phyloP scores from a whole-genome alignment of 371 early-diverging fungal species.

The Vairimorpha necatrix region DNA sequence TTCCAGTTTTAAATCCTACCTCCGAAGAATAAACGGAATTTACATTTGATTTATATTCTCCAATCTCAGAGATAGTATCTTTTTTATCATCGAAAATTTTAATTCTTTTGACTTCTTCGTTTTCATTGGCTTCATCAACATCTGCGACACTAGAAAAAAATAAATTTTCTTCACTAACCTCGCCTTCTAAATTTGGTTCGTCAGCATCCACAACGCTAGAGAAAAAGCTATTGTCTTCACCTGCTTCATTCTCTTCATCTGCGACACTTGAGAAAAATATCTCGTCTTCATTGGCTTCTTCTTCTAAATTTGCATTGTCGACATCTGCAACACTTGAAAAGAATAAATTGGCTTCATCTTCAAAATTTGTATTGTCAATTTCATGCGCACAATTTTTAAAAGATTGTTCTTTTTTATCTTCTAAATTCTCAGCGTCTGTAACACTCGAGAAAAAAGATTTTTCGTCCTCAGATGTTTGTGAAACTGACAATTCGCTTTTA shows the following conservation, averaged over 20 bases:
- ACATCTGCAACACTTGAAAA: not conserved
- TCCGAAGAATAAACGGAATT: not conserved
- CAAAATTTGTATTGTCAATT: not conserved
- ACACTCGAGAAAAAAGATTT: too few relatives aligned
- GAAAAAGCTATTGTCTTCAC: too few relatives aligned
- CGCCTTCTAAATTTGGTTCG: not conserved
- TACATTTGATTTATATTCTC: not conserved
- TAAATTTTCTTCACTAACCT: not conserved
- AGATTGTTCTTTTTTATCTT: not conserved
- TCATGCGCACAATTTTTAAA: not conserved
- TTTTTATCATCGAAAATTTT: not conserved
- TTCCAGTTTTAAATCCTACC: constrained; percentile 52
- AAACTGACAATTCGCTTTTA: too few relatives aligned
- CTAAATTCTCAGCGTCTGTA: too few relatives aligned
- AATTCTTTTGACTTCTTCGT: too few relatives aligned
- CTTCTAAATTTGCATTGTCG: too few relatives aligned
- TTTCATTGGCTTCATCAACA: too few relatives aligned
- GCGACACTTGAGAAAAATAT: not conserved
- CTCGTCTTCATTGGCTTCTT: not conserved
- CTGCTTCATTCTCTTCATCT: not conserved
- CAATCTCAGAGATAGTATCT: not conserved
- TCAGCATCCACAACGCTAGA: too few relatives aligned
- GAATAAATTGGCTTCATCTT: not conserved
- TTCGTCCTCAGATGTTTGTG: too few relatives aligned
- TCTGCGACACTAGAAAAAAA: not conserved